Evolutionary conservation across 768 basidiomycete species (phyloP).

Genomic region (Coprinopsis strossmayeri): DNA sequence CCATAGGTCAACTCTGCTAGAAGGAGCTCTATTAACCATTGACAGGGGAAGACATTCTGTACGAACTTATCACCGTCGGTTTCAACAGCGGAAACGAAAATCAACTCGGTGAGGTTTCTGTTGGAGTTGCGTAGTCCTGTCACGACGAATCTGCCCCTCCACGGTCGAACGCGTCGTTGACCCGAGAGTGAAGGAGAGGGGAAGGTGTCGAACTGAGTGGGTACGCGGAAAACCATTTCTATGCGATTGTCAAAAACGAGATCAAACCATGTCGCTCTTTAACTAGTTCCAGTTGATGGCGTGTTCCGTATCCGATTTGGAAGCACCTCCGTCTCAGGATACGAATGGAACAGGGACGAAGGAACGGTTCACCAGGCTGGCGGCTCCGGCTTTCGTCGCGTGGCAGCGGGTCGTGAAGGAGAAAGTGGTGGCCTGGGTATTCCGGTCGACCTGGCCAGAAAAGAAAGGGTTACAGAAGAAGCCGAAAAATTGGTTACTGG

Average conservation of each 20-base stretch:
- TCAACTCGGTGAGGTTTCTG: constrained; percentile 41
- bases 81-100: constrained; percentile 59
- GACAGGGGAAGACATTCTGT: constrained; percentile 11
- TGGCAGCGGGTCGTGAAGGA: constrained; percentile 5
- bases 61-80: constrained; percentile 69
- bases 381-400: constrained; percentile 1
- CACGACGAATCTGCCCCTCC: constrained; percentile 51
- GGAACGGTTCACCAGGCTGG: not conserved
- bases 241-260: constrained; percentile 25
- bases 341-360: constrained; percentile 1
- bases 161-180: constrained; percentile 41
- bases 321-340: constrained; percentile 2
- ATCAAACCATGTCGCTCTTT: constrained; percentile 29
- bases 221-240: constrained; percentile 58
- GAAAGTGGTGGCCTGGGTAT: not conserved
- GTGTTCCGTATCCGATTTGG: constrained; percentile 2
- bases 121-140: constrained; percentile 43
- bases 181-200: constrained; percentile 38
- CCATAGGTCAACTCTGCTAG: constrained; percentile 51
- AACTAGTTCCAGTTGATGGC: constrained; percentile 23
- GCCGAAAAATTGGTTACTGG: not conserved
- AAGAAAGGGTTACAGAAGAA: not conserved
- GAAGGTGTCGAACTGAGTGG: constrained; percentile 52
- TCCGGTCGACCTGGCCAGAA: not conserved
- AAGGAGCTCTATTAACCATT: constrained; percentile 23